Conservation (phyloP, 2,329 filamentous ascomycete species). For the Arthrobotrys conoides region DNA sequence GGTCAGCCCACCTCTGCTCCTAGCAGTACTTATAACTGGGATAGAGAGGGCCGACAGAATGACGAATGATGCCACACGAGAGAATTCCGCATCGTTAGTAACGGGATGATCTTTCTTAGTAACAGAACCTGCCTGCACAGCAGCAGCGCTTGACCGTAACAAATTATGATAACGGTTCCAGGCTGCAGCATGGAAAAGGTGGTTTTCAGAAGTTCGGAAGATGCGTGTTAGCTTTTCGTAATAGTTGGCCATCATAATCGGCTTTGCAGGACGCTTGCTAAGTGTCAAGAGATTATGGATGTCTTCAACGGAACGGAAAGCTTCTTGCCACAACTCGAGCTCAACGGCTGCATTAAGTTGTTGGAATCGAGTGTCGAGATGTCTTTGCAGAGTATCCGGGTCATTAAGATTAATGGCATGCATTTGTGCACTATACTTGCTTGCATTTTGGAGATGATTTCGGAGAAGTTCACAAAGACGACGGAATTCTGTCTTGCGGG, state of each 20-base stretch:
- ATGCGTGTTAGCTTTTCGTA: constrained; percentile 99
- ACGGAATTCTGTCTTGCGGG: constrained; percentile 98
- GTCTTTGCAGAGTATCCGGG: constrained; percentile 94
- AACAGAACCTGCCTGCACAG: constrained; percentile 86
- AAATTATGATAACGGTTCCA: constrained; percentile 99
- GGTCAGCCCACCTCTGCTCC: constrained; percentile 93
- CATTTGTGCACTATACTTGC: constrained; percentile 99
- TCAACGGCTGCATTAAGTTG: constrained; percentile 98
- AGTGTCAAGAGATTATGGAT: constrained; percentile 97
- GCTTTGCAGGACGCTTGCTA: constrained; percentile 98
- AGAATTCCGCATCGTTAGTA: constrained; percentile 88
- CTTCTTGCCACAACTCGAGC: constrained; percentile 98
- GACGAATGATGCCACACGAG: constrained; percentile 95
- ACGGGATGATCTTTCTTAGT: constrained; percentile 95
- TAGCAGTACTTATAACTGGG: constrained; percentile 97
- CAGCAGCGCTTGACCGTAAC: constrained; percentile 87
- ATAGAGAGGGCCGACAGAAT: constrained; percentile 96
- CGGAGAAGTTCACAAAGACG: constrained; percentile 97
- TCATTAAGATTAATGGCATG: constrained; percentile 99
- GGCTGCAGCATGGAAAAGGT: constrained; percentile 97
- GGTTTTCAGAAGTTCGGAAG: constrained; percentile 99
- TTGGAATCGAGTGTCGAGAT: constrained; percentile 97
- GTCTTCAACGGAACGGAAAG: constrained; percentile 98
- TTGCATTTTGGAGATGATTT: constrained; percentile 98
- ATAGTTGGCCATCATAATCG: constrained; percentile 99